phyloP scores from a whole-genome alignment of 2,329 filamentous ascomycete species.

The Chalara sp. region DNA sequence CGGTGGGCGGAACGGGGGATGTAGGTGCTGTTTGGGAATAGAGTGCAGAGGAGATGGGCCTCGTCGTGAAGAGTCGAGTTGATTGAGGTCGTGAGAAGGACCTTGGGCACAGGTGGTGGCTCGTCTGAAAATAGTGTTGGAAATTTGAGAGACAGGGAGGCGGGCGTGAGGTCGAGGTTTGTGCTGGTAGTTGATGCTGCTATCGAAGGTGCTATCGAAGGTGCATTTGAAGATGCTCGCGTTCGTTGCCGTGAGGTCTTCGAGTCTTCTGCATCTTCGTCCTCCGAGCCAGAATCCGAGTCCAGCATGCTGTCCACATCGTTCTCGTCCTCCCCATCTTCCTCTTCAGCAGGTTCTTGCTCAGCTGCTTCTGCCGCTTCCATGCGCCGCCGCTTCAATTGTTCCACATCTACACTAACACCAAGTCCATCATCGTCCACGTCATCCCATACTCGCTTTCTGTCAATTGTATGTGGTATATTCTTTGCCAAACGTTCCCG shows the following conservation, averaged over 20 bases:
- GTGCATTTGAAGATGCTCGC: slow-evolving; percentile 31
- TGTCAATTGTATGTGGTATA: slow-evolving; percentile 73
- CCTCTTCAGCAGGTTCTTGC: slow-evolving; percentile 33
- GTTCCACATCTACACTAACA: slow-evolving; percentile 47
- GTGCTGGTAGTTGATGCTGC: slow-evolving; percentile 52
- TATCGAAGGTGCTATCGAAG: slow-evolving; percentile 33
- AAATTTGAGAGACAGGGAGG: slow-evolving; percentile 54
- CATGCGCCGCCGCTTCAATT: slow-evolving; percentile 50
- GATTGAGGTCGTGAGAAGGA: slow-evolving; percentile 85
- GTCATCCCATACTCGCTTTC: slow-evolving; percentile 87
- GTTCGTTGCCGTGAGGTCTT: slow-evolving; percentile 31
- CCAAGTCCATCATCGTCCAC: slow-evolving; percentile 55
- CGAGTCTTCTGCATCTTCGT: slow-evolving; percentile 33
- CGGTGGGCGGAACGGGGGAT: slow-evolving; percentile 79
- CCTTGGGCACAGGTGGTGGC: slow-evolving; percentile 63
- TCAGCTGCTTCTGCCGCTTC: slow-evolving; percentile 41
- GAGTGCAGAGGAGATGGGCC: slow-evolving; percentile 66
- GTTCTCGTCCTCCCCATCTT: slow-evolving; percentile 41
- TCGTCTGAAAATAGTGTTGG: slow-evolving; percentile 54
- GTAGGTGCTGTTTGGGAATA: slow-evolving; percentile 79
- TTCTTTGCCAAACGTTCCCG: slow-evolving; percentile 70
- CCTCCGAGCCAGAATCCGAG: slow-evolving; percentile 44
- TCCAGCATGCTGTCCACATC: slow-evolving; percentile 76
- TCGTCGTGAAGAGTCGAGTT: slow-evolving; percentile 84
- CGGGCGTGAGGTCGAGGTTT: slow-evolving; percentile 56